Conservation (phyloP, 495 filamentous ascomycete genomes). For the Aspergillus ellipticus region DNA sequence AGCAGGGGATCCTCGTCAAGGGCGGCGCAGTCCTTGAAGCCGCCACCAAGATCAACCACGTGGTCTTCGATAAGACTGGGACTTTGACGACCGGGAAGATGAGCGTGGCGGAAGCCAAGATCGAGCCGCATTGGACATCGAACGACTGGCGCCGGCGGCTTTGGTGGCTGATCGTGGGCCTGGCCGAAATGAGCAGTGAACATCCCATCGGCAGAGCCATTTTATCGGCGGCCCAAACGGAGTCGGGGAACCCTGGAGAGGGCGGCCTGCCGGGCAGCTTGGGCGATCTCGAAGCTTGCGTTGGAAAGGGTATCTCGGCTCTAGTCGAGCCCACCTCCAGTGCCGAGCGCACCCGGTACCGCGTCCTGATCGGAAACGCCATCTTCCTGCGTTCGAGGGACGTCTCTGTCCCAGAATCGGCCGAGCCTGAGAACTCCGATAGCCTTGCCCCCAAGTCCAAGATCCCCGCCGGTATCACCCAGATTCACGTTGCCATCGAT, state of each 20-base stretch:
- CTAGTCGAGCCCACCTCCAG: constrained; percentile 70
- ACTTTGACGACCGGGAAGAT: constrained; percentile 94
- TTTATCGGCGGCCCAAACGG: constrained; percentile 62
- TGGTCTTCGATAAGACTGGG: constrained; percentile 99
- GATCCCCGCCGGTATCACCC: constrained; percentile 64
- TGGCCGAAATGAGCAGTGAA: constrained; percentile 90
- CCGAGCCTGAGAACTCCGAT: constrained; percentile 38
- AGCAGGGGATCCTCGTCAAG: constrained; percentile 95
- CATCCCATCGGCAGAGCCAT: constrained; percentile 92
- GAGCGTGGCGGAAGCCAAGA: constrained; percentile 70
- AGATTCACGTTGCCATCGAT: constrained; percentile 88
- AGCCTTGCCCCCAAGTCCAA: constrained; percentile 24
- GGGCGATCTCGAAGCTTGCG: constrained; percentile 75
- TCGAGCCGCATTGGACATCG: constrained; percentile 64
- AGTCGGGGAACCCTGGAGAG: constrained; percentile 68
- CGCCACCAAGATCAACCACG: constrained; percentile 83
- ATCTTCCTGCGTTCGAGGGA: constrained; percentile 67
- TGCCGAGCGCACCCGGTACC: constrained; percentile 63
- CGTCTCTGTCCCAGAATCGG: constrained; percentile 60
- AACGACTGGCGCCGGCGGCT: constrained; percentile 65
- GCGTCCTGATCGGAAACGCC: constrained; percentile 78
- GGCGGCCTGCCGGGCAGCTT: constrained; percentile 75
- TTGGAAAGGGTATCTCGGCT: constrained; percentile 84
- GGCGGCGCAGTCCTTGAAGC: constrained; percentile 91
- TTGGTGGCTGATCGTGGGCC: constrained; percentile 94